Base-by-base conservation (phyloP, 192 early-diverging fungal species). In the Umbelopsis vinacea region DNA sequence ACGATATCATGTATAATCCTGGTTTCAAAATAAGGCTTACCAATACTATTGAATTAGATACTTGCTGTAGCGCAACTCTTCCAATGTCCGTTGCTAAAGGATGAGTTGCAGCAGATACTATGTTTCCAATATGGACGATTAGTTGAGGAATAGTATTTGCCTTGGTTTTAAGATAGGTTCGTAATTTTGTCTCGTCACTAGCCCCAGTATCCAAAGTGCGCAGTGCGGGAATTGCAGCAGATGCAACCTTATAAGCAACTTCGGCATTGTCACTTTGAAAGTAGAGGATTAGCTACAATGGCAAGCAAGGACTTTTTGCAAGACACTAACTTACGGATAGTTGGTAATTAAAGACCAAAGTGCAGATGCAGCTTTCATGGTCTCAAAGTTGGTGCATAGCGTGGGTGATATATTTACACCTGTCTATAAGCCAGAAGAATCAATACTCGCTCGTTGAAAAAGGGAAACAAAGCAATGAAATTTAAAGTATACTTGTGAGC, bases 61-160 rank as follows among this genome's bases (percentile, higher is more conserved):
- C 29, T 17, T 35, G 29, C 4, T 63, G 57, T 22, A 63, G 26
- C 15, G 10, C 26, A 2, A 29, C 14, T 63, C 26, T 22, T 14
- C 57, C 57, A n/a, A 37, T 29, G 8, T 63, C 57, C 12, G 57
- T 29, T 11, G 57, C 57, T 26, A 63, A 19, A 17, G 57, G 33
- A 37, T 63, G 57, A 37, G 29, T 19, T 35, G 57, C 4, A 38
- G 57, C 33, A 29, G 57, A 63, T 33, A 63, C 57, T 33, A 63
- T 63, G 29, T 29, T 63, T 19, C 29, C 57, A 19, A 35, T 37
- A 63, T 63, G 33, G 4, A 63, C 33, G 11, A 63, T 37, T 19
- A 63, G 26, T 14, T 63, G 57, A 63, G 57, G 57, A 6, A 63
- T 63, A 5, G 17, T 19, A 35, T 63, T 63, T 19, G 57, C 33